Percentiles rank a stretch among this genome's conserved stretches.
phyloP scores from a whole-genome alignment of 2,329 filamentous ascomycete genomes.

The Stemphylium beticola region DNA sequence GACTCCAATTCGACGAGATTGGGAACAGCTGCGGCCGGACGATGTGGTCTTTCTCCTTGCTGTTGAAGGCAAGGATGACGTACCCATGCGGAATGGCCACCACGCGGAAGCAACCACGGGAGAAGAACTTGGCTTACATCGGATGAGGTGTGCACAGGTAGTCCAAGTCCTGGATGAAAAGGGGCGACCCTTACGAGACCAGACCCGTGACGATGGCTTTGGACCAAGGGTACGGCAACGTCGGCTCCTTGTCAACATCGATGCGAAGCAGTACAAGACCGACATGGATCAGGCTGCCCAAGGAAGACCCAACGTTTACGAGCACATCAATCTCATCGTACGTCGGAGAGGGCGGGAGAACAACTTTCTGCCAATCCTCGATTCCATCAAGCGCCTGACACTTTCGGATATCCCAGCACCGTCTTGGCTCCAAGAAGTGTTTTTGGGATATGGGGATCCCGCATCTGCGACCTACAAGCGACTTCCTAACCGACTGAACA shows the following conservation, averaged over 20 bases:
- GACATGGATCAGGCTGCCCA: constrained; percentile 71
- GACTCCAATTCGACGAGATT: constrained; percentile 78
- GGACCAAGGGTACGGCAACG: constrained; percentile 64
- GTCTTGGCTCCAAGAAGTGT: constrained; percentile 93
- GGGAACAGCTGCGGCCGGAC: constrained; percentile 84
- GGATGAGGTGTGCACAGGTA: constrained; percentile 82
- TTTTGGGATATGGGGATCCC: constrained; percentile 95
- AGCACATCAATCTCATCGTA: constrained; percentile 82
- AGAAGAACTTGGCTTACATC: constrained; percentile 70
- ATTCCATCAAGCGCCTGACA: constrained; percentile 86
- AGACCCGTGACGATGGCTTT: constrained; percentile 68
- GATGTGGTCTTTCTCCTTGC: constrained; percentile 89
- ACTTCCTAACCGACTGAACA: constrained; percentile 76
- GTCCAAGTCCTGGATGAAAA: constrained; percentile 87
- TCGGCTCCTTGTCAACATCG: constrained; percentile 80
- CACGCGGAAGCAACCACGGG: constrained; percentile 54
- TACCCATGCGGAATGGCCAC: constrained; percentile 62
- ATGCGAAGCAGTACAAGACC: constrained; percentile 75
- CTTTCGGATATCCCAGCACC: constrained; percentile 86
- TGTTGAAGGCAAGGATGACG: constrained; percentile 67
- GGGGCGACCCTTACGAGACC: constrained; percentile 73
- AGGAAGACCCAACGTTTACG: constrained; percentile 81
- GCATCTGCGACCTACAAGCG: constrained; percentile 85
- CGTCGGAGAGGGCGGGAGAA: constrained; percentile 88
- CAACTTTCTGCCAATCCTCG: constrained; percentile 92